Evolutionary conservation across 2,329 filamentous ascomycete genomes (phyloP), one percentile per base, ranked within the genome.

Genomic region (Stenocarpella maydis): DNA sequence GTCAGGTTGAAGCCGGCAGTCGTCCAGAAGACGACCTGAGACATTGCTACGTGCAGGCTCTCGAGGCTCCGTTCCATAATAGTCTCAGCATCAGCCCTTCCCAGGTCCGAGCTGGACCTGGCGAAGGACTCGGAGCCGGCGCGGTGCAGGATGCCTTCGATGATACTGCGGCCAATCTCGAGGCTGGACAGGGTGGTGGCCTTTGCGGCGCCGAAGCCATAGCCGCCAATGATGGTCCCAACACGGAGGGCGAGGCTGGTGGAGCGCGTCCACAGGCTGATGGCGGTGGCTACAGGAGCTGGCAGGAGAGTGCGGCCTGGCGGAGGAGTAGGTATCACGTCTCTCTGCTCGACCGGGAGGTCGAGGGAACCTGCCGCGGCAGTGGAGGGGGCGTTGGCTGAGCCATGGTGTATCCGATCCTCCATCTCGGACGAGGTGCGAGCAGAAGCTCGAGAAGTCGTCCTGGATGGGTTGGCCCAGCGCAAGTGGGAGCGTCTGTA

Each of bases 181-280:
- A 90, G 80, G 72, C 86, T 85, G 2, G 87, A 88, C 3, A 89
- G 77, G 1, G 87, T 87, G 9, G 87, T 87, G 74, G 86, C 79
- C 69, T 85, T 84, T 39, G 86, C 86, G 14, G 85, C 85, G 72
- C 85, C 82, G 68, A 89, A 81, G 39, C 85, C 80, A 72, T 83
- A 87, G 17, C 83, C 82, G 49, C 85, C 82, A 41, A 88, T 79
- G n/a, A 85, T 76, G 4, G 85, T 85, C 49, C 85, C 82, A 47
- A 87, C 77, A 7, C 86, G 85, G 28, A 89, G 82, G 39, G 85
- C 85, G 28, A 91, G 80, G 34, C 86, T 85, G 19, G 88, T 87
- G 3, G 88, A 89, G 66, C 87, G 83, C 3, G 88, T 88, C 14
- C 88, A 86, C 53, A 91, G 79, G 73, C 88, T 90, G 67, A 91